These are phyloP conservation scores for Ceratocystis huliohia DNA, from an alignment of 2,329 filamentous ascomycete species.

Conservation along the genomic window DNA sequence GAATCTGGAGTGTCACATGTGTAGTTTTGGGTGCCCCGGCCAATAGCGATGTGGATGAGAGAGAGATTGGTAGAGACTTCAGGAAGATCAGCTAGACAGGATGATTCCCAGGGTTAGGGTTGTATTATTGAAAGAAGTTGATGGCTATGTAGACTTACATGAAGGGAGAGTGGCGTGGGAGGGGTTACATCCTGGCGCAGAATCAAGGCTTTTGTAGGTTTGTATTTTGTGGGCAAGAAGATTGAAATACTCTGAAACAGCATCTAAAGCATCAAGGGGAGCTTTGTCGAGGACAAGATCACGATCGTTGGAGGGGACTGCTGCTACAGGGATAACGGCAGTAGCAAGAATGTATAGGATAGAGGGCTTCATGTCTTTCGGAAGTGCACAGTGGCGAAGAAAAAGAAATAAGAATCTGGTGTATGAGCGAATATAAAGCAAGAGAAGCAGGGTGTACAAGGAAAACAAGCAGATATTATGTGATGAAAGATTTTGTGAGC, in stretches of 20 bases:
- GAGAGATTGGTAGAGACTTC: conserved; percentile 45
- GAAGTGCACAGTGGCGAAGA: background rate
- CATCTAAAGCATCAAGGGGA: conserved; percentile 31
- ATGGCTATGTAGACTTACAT: conserved; percentile 29
- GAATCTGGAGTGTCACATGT: conserved; percentile 56
- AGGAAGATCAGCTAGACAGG: conserved; percentile 39
- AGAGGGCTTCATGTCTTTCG: conserved; percentile 25
- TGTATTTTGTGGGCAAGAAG: conserved; percentile 44
- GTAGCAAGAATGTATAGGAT: conserved; percentile 30
- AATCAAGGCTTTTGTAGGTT: conserved; percentile 32
- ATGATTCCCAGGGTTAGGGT: background rate
- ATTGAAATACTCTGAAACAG: conserved; percentile 50
- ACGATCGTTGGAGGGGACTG: conserved; percentile 38
- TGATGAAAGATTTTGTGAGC: background rate
- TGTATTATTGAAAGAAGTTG: background rate
- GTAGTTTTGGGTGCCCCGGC: conserved; percentile 88
- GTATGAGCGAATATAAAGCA: background rate
- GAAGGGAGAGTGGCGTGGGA: conserved; percentile 39
- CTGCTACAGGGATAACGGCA: conserved; percentile 31
- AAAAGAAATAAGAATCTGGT: background rate
- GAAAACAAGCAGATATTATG: background rate
- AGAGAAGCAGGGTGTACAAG: background rate
- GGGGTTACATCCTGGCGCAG: conserved; percentile 41
- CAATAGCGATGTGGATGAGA: conserved; percentile 69
- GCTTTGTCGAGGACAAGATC: conserved; percentile 30